These are phyloP conservation scores for Mrakia hoshinonis DNA, from an alignment of 768 basidiomycete genomes.

Conservation along the genomic window DNA sequence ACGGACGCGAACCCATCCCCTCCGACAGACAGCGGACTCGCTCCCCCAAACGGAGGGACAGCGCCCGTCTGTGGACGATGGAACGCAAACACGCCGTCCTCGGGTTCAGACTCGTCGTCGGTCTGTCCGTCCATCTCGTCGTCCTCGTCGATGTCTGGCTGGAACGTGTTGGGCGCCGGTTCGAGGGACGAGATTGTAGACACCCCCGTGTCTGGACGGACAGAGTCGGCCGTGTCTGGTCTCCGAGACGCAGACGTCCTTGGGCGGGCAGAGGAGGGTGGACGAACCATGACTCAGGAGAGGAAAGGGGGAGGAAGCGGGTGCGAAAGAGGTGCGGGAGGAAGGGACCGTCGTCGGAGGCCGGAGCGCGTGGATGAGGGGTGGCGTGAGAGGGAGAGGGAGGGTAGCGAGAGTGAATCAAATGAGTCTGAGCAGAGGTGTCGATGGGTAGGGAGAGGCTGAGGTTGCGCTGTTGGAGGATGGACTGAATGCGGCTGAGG, in stretches of 20 bases:
- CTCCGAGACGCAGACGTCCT: background rate
- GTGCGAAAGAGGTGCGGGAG: too few relatives aligned
- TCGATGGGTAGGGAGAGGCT: background rate
- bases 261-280: background rate
- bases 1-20: background rate
- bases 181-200: conserved; percentile 16
- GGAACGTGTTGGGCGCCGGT: conserved; percentile 23
- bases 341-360: too few relatives aligned
- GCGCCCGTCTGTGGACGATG: background rate
- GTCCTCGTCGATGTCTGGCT: conserved; percentile 21
- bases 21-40: background rate
- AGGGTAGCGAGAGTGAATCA: background rate
- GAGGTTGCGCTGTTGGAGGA: too few relatives aligned
- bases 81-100: conserved; percentile 21
- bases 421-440: background rate
- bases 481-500: too few relatives aligned
- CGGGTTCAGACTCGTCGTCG: conserved; percentile 6
- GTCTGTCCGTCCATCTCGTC: conserved; percentile 1
- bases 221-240: conserved; percentile 4
- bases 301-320: background rate
- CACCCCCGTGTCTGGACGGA: conserved; percentile 21
- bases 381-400: background rate
- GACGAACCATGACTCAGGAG: background rate
- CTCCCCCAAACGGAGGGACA: background rate
- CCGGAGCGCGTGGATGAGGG: too few relatives aligned